These are phyloP conservation scores for Aspergillus sojae DNA, from an alignment of 2,329 filamentous ascomycete genomes.

Conservation along the genomic window DNA sequence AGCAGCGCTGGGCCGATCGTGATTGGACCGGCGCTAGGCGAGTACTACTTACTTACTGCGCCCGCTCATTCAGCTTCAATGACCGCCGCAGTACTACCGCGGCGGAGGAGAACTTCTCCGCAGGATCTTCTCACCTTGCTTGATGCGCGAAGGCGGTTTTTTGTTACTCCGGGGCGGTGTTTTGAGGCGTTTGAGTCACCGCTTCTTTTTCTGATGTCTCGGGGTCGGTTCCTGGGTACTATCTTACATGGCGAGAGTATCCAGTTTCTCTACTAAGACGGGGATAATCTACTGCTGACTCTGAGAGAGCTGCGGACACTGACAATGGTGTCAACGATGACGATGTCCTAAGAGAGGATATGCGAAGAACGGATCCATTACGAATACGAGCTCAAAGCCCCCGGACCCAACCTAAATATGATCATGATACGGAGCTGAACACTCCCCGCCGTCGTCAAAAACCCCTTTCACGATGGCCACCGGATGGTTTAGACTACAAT, in stretches of 20 bases:
- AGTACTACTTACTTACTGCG: neutral
- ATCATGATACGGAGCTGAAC: neutral
- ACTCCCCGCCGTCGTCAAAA: neutral
- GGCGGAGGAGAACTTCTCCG: neutral
- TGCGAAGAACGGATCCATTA: neutral
- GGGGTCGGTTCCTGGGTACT: too few species aligned
- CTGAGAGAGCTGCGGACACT: too few species aligned
- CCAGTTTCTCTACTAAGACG: too few species aligned
- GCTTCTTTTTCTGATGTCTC: neutral
- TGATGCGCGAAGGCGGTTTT: too few species aligned
- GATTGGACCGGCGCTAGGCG: neutral
- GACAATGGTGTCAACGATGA: neutral
- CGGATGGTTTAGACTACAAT: neutral
- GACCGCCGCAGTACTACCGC: neutral
- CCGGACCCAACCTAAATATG: neutral
- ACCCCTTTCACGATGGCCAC: neutral
- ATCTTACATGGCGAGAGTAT: too few species aligned
- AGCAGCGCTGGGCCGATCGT: neutral
- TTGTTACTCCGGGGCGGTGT: neutral
- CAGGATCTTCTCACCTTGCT: neutral
- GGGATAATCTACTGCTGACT: too few species aligned
- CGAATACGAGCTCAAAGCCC: neutral
- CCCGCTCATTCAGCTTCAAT: neutral
- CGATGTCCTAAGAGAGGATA: neutral
- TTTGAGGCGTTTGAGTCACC: neutral